These are phyloP conservation scores for Fonsecaea multimorphosa DNA, from an alignment of 2,329 filamentous ascomycete genomes.

Conservation along the genomic window DNA sequence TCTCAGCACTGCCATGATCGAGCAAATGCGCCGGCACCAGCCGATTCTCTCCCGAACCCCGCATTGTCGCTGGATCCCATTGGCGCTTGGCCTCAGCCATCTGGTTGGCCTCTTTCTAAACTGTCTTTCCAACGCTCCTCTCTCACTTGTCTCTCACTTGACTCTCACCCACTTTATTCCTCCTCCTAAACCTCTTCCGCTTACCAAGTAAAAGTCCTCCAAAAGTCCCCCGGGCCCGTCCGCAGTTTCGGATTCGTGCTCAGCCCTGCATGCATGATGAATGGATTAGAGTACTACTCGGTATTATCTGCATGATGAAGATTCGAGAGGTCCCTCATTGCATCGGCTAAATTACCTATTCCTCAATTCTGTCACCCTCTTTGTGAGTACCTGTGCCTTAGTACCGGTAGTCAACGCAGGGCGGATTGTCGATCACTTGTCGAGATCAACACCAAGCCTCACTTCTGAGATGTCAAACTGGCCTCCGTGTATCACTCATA, in stretches of 20 bases:
- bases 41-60: neutral
- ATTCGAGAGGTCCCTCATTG: neutral
- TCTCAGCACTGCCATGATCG: constrained; percentile 19
- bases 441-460: neutral
- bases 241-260: constrained; percentile 5
- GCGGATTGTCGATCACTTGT: neutral
- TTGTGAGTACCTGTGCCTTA: constrained; percentile 15
- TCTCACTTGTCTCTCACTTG: neutral
- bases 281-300: neutral
- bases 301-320: neutral
- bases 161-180: neutral
- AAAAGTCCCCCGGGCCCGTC: constrained; percentile 14
- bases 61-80: neutral
- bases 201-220: constrained; percentile 9
- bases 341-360: neutral
- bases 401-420: neutral
- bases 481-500: neutral
- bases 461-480: neutral
- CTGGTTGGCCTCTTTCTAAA: constrained; percentile 1
- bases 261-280: constrained; percentile 9
- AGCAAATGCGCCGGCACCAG: neutral
- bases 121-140: neutral
- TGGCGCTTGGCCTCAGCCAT: constrained; percentile 7
- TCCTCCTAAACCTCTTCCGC: neutral
- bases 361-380: neutral